A percentile compares a stretch with the other conserved stretches of the same genome.
Conservation (phyloP, 345 rosid genomes). For the Carallia brachiata region DNA sequence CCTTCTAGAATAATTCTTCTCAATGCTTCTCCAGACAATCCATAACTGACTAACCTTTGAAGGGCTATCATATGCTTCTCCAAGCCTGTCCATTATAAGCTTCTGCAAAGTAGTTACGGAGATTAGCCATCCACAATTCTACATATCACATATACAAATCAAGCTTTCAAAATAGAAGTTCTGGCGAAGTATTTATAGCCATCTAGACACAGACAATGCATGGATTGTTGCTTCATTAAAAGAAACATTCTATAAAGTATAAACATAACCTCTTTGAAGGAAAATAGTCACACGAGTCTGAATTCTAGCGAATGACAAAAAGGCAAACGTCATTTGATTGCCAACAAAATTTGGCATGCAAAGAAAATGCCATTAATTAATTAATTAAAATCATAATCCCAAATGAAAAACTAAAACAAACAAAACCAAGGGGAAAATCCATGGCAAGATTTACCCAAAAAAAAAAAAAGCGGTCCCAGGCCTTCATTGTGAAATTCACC, state of each 20-base stretch:
- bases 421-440: neutral
- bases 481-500: neutral
- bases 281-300: neutral
- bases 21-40: no score
- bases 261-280: neutral
- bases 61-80: conserved; percentile 89
- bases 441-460: no score
- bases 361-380: no score
- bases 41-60: conserved; percentile 59
- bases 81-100: conserved; percentile 88
- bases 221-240: neutral
- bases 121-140: neutral
- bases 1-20: no score
- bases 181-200: neutral
- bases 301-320: neutral
- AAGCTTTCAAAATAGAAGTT: neutral
- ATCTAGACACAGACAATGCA: neutral
- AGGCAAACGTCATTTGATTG: neutral
- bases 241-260: neutral
- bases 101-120: conserved; percentile 52
- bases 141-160: neutral
- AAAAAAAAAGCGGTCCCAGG: no score
- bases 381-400: no score
- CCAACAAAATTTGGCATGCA: neutral
- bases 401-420: no score